Evolutionary conservation across 73 alveolate genomes (phyloP), one percentile per base, ranked within the genome.

Genomic region (Paramecium sexaurelia): DNA sequence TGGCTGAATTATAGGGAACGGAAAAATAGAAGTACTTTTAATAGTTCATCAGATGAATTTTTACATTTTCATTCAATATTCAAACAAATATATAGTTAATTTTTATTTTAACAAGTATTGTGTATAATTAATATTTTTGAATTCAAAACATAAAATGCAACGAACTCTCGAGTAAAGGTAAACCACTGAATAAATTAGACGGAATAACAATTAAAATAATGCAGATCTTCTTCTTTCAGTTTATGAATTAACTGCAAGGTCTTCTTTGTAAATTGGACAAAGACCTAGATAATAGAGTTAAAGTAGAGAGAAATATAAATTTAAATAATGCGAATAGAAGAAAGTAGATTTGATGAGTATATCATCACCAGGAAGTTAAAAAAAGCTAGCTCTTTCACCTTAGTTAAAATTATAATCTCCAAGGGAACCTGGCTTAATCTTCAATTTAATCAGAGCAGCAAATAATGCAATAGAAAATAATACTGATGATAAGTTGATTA

Each of bases 1-100:
- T 43, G 56, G 75, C 51, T 19, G 83, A 24, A 20, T 68, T 87
- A 87, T 55, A 87, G 32, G 51, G 51, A 22, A 27, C 6, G 32
- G 90, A 61, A 41, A 87, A 87, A 24, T 36, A 68, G 39, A 78
- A 68, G 24, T 87, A 87, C 69, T 87, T 87, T 69, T 69, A 87
- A 43, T 36, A 68, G 35, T 87, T 61, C 47, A 87, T 87, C 47
- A 75, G 71, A 68, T 87, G 93, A 87, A n/a, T 69, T 47, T 47
- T 47, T 47, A 47, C 66, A 47, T 47, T 47, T 47, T 47, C 66
- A 47, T 47, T 47, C 27, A 47, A 47, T 47, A 47, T 47, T 47
- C 66, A 47, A 47, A 47, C 66, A 47, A 47, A 47, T 47, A 47
- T 47, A 47, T 47, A 47, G 66, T 47, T 47, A 47, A 47, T 47